phyloP scores from a whole-genome alignment of 768 basidiomycete genomes.

The Psilocybe azurescens region DNA sequence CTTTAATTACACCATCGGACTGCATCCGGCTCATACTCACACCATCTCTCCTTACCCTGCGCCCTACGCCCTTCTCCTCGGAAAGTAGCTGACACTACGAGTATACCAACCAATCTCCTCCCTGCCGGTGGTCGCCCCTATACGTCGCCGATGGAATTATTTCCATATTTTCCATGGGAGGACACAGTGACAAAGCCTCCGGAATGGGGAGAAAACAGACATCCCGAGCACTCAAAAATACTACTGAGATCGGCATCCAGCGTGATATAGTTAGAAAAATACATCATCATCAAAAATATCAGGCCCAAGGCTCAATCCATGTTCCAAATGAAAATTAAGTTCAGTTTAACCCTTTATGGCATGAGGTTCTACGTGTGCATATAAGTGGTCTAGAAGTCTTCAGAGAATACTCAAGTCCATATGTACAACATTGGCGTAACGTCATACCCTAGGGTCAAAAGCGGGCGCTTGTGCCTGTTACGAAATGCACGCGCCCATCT shows the following conservation, averaged over 20 bases:
- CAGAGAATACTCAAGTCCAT: too few species aligned
- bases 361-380: too few species aligned
- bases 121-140: background rate
- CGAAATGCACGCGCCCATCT: too few species aligned
- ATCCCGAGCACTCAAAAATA: background rate
- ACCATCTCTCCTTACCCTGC: background rate
- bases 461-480: too few species aligned
- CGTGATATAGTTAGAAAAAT: background rate
- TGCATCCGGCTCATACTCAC: background rate
- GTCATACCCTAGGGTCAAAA: too few species aligned
- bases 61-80: background rate
- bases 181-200: background rate
- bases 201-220: background rate
- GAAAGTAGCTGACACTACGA: background rate
- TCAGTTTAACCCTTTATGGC: too few species aligned
- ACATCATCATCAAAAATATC: background rate
- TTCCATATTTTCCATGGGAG: too few species aligned
- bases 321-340: too few species aligned
- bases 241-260: background rate
- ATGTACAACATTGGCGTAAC: too few species aligned
- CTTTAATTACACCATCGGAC: too few species aligned
- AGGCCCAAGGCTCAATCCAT: too few species aligned
- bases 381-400: too few species aligned
- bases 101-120: background rate
- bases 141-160: background rate